Percentiles rank a stretch among this genome's conserved stretches.
These are phyloP conservation scores for Pneumocystis wakefieldiae DNA, from an alignment of 1,139 yeast species.

Conservation along the genomic window DNA sequence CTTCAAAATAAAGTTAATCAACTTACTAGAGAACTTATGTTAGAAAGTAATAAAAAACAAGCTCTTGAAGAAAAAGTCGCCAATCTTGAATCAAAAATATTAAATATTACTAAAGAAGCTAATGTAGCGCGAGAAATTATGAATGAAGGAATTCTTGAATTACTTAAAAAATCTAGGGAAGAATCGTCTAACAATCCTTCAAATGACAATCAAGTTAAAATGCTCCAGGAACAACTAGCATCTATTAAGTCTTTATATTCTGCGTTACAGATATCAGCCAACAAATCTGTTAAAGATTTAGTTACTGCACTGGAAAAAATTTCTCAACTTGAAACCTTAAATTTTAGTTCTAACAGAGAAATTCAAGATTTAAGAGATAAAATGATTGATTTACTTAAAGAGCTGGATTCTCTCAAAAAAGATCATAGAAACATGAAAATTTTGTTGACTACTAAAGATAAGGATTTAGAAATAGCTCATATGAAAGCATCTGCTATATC, in stretches of 20 bases:
- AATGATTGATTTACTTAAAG: constrained; percentile 3
- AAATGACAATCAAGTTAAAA: background rate
- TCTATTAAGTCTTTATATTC: background rate
- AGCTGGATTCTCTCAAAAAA: constrained; percentile 2
- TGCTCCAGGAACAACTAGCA: background rate
- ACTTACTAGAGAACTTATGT: background rate
- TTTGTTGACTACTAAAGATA: background rate
- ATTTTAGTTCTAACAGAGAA: background rate
- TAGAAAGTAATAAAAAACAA: background rate
- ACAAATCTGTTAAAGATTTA: constrained; percentile 2
- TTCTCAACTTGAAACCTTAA: constrained; percentile 3
- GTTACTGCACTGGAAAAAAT: constrained; percentile 4
- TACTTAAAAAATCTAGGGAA: background rate
- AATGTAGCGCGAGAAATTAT: background rate
- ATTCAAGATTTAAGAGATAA: constrained; percentile 4
- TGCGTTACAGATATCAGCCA: background rate
- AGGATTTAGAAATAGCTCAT: constrained; percentile 8
- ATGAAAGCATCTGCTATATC: constrained; percentile 6
- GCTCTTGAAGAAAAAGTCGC: background rate
- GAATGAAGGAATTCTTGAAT: constrained; percentile 1
- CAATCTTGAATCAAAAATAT: background rate
- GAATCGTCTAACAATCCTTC: background rate
- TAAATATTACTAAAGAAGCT: background rate
- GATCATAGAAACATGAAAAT: constrained; percentile 3
- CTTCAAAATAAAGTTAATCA: background rate